phyloP scores from a whole-genome alignment of 2,329 filamentous ascomycete genomes.

The Pseudogymnoascus sp. region DNA sequence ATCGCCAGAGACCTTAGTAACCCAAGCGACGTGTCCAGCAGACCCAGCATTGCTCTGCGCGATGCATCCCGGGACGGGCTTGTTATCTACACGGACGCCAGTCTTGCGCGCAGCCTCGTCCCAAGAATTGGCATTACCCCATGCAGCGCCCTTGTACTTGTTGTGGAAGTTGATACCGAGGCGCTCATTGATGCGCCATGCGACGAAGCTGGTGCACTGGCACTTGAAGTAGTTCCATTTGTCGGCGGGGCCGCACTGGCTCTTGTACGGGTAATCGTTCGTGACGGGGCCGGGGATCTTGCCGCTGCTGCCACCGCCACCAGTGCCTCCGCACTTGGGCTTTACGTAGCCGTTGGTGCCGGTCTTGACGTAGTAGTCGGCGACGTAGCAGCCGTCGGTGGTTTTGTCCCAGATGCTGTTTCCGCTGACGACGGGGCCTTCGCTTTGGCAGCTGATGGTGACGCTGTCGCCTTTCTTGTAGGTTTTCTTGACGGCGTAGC shows the following conservation, averaged over 20 bases:
- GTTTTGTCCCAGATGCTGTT: conserved; percentile 27
- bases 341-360: conserved; percentile 15
- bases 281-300: background rate
- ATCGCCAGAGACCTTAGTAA: conserved; percentile 4
- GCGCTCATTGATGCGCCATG: conserved; percentile 15
- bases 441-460: conserved; percentile 14
- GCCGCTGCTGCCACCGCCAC: background rate
- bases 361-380: conserved; percentile 28
- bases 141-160: conserved; percentile 11
- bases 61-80: conserved; percentile 14
- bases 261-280: background rate
- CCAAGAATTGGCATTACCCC: background rate
- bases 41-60: conserved; percentile 16
- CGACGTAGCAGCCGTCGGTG: conserved; percentile 26
- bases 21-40: conserved; percentile 15
- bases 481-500: conserved; percentile 17
- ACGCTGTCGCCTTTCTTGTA: conserved; percentile 12
- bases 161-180: conserved; percentile 14
- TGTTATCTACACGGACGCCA: conserved; percentile 13
- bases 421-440: conserved; percentile 16
- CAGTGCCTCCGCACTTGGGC: background rate
- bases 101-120: conserved; percentile 5
- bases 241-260: conserved; percentile 1
- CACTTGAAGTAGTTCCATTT: conserved; percentile 15
- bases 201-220: conserved; percentile 17